Conservation (phyloP, 352 stramenopile species). For the Globisporangium canariense region DNA sequence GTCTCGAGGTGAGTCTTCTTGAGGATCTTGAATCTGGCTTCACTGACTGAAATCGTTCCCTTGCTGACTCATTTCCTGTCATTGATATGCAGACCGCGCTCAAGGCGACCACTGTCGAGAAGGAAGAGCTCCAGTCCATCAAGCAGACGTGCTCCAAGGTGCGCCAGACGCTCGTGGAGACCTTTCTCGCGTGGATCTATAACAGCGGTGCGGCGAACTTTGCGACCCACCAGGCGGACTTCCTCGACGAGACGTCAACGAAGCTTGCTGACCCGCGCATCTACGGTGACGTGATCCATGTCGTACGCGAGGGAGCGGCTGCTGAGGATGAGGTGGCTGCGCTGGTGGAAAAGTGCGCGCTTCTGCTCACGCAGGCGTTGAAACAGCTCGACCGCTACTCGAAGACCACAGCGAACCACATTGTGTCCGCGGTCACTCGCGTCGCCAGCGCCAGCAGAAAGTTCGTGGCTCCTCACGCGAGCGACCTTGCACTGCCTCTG, state of each 20-base stretch:
- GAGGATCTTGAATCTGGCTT: not conserved
- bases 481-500: constrained; percentile 45
- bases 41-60: not conserved
- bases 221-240: constrained; percentile 32
- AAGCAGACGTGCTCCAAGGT: constrained; percentile 56
- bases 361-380: constrained; percentile 42
- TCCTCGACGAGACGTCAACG: constrained; percentile 51
- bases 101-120: constrained; percentile 31
- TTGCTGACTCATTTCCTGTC: not conserved
- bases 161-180: constrained; percentile 58
- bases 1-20: constrained; percentile 40
- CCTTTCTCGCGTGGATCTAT: constrained; percentile 67
- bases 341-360: constrained; percentile 23
- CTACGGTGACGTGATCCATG: constrained; percentile 59
- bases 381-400: constrained; percentile 70
- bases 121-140: constrained; percentile 33
- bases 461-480: constrained; percentile 36
- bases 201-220: constrained; percentile 33
- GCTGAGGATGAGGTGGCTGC: constrained; percentile 24
- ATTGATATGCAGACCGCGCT: constrained; percentile 17
- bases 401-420: constrained; percentile 50
- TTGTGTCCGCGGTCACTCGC: constrained; percentile 51
- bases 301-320: constrained; percentile 18
- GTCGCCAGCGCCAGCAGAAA: constrained; percentile 37
- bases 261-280: constrained; percentile 70